phyloP scores from a whole-genome alignment of 2,329 filamentous ascomycete species.

The Xylaria sp. region DNA sequence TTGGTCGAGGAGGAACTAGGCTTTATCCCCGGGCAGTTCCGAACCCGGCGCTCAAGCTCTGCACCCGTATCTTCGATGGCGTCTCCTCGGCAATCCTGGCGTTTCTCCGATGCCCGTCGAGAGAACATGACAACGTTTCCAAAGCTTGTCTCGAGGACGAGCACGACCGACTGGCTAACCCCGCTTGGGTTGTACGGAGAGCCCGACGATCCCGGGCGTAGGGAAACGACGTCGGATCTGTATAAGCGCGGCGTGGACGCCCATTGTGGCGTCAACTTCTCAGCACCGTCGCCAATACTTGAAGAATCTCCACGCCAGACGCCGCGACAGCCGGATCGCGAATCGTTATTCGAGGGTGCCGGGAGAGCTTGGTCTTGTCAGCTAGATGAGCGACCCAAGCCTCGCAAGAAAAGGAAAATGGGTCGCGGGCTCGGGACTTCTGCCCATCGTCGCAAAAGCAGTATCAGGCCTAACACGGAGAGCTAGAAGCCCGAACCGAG shows the following conservation, averaged over 20 bases:
- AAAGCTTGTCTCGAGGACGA: conserved; percentile 29
- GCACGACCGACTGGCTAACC: conserved; percentile 35
- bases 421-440: conserved; percentile 24
- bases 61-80: conserved; percentile 22
- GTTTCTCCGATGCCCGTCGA: background rate
- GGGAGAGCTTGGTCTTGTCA: conserved; percentile 4
- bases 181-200: conserved; percentile 25
- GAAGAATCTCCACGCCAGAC: conserved; percentile 23
- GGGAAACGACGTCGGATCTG: conserved; percentile 16
- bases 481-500: background rate
- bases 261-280: conserved; percentile 22
- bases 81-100: conserved; percentile 4
- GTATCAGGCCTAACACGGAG: conserved; percentile 5
- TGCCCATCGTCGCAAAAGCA: conserved; percentile 24
- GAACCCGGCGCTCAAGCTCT: conserved; percentile 21
- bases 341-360: background rate
- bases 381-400: background rate
- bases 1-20: conserved; percentile 8
- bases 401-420: conserved; percentile 4
- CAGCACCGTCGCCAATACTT: conserved; percentile 16
- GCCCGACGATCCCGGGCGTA: conserved; percentile 3
- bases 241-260: conserved; percentile 34
- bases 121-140: conserved; percentile 31
- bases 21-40: background rate
- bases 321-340: background rate